Base-by-base conservation (phyloP, 305 asterid species). In the Galium porrigens region DNA sequence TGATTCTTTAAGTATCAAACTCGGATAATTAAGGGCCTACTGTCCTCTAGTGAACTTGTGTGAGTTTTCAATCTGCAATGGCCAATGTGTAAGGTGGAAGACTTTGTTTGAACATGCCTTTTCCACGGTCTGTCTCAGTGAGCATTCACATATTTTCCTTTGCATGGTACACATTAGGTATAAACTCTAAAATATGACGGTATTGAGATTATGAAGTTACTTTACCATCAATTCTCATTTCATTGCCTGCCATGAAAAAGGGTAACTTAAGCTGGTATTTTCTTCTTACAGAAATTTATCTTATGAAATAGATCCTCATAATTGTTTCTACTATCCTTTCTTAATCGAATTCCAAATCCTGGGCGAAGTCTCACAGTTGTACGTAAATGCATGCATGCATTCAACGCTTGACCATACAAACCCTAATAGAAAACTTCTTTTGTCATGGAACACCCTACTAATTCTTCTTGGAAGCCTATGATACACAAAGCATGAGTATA, bases 301-400 rank as follows among this genome's bases (percentile, higher is more conserved):
- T 27, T 46, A 25, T 27, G 29, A 3, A 25, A 63, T 46, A 15
- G 22, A 27, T 54, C 5, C 27, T 7, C 25, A 18, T 51, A n/a
- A 51, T 5, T 51, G 8, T 20, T 22, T 22, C 25, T 15, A 49
- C 22, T 49, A 4, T n/a, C 8, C 18, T 49, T 49, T 49, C 55
- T 49, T 56, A 27, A 25, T 56, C 17, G 18, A 57, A 30, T 57
- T 10, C 41, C 62, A 57, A 6, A 37, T 20, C 27, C 42, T 36
- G n/a, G 42, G 62, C n/a, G 34, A 30, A 57, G 42, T 57, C 62
- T 32, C 37, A 33, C 29, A 15, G 63, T 32, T 39, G 10, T 33
- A 46, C 66, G 6, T 44, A 32, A 41, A 58, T 22, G 44, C 53
- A 65, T 65, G 65, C 65, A 30, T 33, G 34, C 51, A 36, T 60